These are phyloP conservation scores for Sherardia arvensis DNA, from an alignment of 257 asterid species.

Conservation along the genomic window DNA sequence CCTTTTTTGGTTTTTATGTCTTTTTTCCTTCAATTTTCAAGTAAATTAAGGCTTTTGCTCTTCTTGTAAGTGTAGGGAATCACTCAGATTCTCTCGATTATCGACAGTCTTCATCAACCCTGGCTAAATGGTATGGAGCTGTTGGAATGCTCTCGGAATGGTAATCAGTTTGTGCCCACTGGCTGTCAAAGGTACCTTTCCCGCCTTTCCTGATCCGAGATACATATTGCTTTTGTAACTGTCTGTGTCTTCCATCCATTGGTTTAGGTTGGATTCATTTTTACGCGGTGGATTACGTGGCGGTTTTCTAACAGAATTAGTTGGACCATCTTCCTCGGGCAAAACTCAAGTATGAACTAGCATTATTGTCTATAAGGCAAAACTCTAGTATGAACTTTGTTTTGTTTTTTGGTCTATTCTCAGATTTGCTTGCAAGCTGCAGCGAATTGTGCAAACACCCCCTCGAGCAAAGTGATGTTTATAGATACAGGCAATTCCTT, in stretches of 20 bases:
- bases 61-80: slow-evolving; percentile 70
- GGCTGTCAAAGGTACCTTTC: slow-evolving; percentile 61
- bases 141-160: slow-evolving; percentile 42
- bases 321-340: slow-evolving; percentile 84
- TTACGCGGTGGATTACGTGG: slow-evolving; percentile 61
- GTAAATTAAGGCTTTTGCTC: no score
- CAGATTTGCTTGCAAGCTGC: slow-evolving; percentile 79
- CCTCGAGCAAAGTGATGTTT: slow-evolving; percentile 49
- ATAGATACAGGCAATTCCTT: slow-evolving; percentile 80
- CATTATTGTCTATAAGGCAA: slow-evolving; percentile 27
- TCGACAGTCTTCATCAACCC: slow-evolving; percentile 42
- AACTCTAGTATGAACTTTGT: slow-evolving; percentile 66
- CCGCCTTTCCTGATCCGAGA: no score
- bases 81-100: slow-evolving; percentile 41
- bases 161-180: slow-evolving; percentile 43
- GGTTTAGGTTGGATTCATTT: slow-evolving; percentile 58
- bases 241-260: neutral
- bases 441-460: slow-evolving; percentile 42
- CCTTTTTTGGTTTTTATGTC: neutral
- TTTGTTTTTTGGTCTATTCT: neutral
- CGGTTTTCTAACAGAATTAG: slow-evolving; percentile 76
- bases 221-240: no score
- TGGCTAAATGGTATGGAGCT: slow-evolving; percentile 66
- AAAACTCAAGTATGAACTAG: slow-evolving; percentile 68
- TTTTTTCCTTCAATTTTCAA: no score